Evolutionary conservation across 805 yeast species (phyloP), one percentile per base, ranked within the genome.

Genomic region (Ogataea kodamae): DNA sequence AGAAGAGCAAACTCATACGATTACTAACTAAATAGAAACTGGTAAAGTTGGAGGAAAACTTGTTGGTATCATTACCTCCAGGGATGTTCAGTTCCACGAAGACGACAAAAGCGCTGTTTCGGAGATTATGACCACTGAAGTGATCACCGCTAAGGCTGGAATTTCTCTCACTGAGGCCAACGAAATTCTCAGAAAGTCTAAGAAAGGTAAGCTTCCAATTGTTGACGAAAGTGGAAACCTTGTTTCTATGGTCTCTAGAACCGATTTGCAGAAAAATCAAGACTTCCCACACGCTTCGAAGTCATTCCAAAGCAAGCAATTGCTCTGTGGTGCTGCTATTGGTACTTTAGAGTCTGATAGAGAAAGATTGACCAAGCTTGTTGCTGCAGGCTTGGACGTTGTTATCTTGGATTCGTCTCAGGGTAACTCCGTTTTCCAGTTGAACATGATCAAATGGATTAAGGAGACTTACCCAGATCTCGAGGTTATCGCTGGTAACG

Each of bases 281-380:
- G 74, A 76, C 61, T 92, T 74, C 73, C 98, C 98, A 53, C 71
- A 79, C 48, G 98, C 98, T 37, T 88, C 97, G 47, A 92, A 92
- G 70, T 84, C 96, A 22, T 80, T 80, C 55, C 71, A 79, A 51
- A 85, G 97, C 34, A 92, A 92, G 74, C 98, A 92, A 72, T 76
- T 92, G 61, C 74, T 92, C 57, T 87, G 96, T 76, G 98, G 97
- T 75, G 98, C 98, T 53, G 94, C 98, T 46, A 78, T 92, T 59
- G 98, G 98, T 66, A 92, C 98, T 46, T 70, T 94, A 44, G 82
- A 76, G 26, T 81, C 85, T 53, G 98, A 92, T 68, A 84, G 75
- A 59, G 81, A 73, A 55, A 87, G 98, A 70, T 75, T 92, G 54
- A 61, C 62, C 40, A 74, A 81, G 68, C 77, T 92, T 54, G 97